phyloP scores from a whole-genome alignment of 1,284 basidiomycete genomes.

The Exsudoporus floridanus region DNA sequence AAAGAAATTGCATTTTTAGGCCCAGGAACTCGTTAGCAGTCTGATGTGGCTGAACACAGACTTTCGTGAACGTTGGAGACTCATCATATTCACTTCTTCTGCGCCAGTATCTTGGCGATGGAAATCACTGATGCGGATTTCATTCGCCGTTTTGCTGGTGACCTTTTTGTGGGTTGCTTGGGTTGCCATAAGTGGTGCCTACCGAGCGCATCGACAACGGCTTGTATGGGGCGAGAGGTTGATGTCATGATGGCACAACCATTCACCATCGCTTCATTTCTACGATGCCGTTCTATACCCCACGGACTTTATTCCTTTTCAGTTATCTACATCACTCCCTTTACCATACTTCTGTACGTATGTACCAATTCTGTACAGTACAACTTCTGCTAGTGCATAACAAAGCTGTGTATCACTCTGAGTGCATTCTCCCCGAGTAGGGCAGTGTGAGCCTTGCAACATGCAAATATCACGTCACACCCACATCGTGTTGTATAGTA shows the following conservation, averaged over 20 bases:
- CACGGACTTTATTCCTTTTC: background rate
- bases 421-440: too few relatives aligned
- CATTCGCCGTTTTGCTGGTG: constrained; percentile 56
- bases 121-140: constrained; percentile 58
- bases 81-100: constrained; percentile 65
- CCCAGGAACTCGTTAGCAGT: constrained; percentile 55
- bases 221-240: constrained; percentile 75
- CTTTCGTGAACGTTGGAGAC: constrained; percentile 67
- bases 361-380: constrained; percentile 12
- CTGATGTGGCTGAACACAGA: constrained; percentile 73
- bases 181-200: constrained; percentile 60
- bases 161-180: constrained; percentile 58
- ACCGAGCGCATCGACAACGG: constrained; percentile 66
- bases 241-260: constrained; percentile 48
- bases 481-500: too few relatives aligned
- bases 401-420: too few relatives aligned
- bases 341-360: constrained; percentile 5
- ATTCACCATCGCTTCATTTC: too few relatives aligned
- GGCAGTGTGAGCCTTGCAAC: too few relatives aligned
- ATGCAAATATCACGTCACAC: too few relatives aligned
- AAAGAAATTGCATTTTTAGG: constrained; percentile 40
- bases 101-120: constrained; percentile 68
- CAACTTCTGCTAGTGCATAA: too few relatives aligned
- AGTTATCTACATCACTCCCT: background rate
- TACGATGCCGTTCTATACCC: background rate